Evolutionary conservation across 805 yeast genomes (phyloP), one percentile per base, ranked within the genome.

Genomic region (Saccharomycopsis sp.): DNA sequence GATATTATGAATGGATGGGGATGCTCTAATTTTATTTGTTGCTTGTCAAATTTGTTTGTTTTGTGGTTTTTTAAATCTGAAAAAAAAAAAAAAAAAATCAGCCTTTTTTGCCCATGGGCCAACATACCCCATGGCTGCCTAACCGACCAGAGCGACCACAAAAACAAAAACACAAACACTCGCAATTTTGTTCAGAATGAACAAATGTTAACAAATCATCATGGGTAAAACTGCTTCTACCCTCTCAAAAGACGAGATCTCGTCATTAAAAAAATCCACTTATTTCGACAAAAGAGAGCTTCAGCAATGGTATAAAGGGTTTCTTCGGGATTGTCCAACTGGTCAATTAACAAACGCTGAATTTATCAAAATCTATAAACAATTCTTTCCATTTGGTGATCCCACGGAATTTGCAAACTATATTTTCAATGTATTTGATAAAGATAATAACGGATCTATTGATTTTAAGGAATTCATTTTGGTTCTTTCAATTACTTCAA

Each of bases 241-340:
- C 56, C 63, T 92, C 36, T 81, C 94, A 14, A 86, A 81, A 52
- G 97, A 92, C 51, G 97, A 92, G 52, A 70, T 92, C 36, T 72
- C 82, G 39, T 77, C 80, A 40, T 72, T 92, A 44, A 82, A 81
- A 56, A 79, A 76, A 54, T 80, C 87, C 19, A 92, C 99, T 0
- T 81, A 86, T 53, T 92, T 92, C 55, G 95, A 89, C 55, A 76
- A 88, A 40, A 70, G 95, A 49, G 98, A 92, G 57, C 71, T 92
- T 33, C 97, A 92, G 59, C 98, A 89, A 56, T 92, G 99, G 99
- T 89, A 89, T 57, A 89, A 89, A 57, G 97, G 97, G 2, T 92
- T 92, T 52, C 66, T 81, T 31, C 71, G 96, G 55, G 98, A 92
- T 58, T 89, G 96, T 57, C 96, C 96, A 1, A 69, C 76, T 26